Conservation (phyloP, 1,284 basidiomycete genomes). For the Cryptococcus maquisensis region DNA sequence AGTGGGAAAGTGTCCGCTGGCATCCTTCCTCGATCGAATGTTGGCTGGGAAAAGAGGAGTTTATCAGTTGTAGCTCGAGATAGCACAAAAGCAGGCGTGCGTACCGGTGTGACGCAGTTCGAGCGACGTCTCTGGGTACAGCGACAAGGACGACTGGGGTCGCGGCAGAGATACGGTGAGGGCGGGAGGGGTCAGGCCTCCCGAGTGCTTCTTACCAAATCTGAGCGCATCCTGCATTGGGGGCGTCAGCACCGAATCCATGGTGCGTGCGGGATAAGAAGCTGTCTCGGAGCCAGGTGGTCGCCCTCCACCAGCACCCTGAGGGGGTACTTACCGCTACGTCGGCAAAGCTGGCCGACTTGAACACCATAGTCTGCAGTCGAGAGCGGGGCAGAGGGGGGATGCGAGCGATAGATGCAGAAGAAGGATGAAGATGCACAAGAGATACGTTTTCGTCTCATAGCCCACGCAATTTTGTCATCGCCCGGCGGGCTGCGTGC, state of each 20-base stretch:
- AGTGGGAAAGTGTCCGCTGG: slow-evolving; percentile 7
- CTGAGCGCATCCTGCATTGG: background rate
- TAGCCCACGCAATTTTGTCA: no score
- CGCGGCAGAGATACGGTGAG: background rate
- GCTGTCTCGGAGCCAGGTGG: background rate
- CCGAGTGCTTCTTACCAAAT: background rate
- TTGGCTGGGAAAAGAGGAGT: slow-evolving; percentile 1
- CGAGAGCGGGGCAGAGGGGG: background rate
- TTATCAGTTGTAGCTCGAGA: background rate
- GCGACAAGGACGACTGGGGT: background rate
- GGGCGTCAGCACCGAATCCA: no score
- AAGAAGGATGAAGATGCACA: background rate
- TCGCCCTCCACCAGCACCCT: slow-evolving; percentile 1
- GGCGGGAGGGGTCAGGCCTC: background rate
- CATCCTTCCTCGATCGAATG: slow-evolving; percentile 1
- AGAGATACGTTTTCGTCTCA: no score
- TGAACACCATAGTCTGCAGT: background rate
- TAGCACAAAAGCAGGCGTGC: background rate
- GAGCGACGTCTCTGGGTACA: background rate
- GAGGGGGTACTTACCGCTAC: slow-evolving; percentile 6
- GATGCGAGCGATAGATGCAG: background rate
- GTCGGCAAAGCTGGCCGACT: slow-evolving; percentile 10
- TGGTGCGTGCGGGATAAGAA: no score
- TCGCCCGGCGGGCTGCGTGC: no score
- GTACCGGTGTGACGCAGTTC: slow-evolving; percentile 6